Conservation (phyloP, 345 rosid species). For the Dipteronia dyeriana region DNA sequence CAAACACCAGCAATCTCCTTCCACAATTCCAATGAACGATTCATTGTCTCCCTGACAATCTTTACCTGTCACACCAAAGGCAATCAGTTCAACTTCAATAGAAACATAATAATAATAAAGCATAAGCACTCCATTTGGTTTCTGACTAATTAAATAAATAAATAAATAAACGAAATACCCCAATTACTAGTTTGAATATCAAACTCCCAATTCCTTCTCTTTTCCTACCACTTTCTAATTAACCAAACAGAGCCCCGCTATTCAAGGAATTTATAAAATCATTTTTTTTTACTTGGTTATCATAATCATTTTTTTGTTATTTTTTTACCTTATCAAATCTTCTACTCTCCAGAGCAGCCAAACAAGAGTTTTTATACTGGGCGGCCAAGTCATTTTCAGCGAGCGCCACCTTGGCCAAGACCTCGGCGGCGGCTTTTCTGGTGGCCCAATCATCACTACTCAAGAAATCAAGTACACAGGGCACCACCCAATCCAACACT, state of each 20-base stretch:
- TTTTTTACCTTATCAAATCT: constrained; percentile 80
- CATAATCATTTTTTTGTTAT: background rate
- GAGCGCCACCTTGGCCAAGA: constrained; percentile 63
- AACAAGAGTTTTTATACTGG: constrained; percentile 48
- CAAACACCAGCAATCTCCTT: constrained; percentile 56
- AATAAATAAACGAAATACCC: background rate
- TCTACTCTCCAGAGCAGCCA: constrained; percentile 56
- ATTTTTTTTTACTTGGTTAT: background rate
- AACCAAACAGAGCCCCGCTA: background rate
- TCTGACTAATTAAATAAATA: background rate
- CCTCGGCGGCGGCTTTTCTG: constrained; percentile 90
- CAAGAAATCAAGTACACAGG: constrained; percentile 59
- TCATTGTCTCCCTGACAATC: constrained; percentile 89
- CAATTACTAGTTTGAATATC: background rate
- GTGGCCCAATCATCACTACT: constrained; percentile 81
- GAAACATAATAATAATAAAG: background rate
- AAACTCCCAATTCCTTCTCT: background rate
- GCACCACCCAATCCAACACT: constrained; percentile 67
- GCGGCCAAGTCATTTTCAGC: constrained; percentile 62
- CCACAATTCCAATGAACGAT: constrained; percentile 72
- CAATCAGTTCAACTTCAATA: constrained; percentile 5
- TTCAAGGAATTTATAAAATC: background rate
- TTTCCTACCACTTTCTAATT: constrained; percentile 12
- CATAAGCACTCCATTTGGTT: background rate
- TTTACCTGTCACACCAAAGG: constrained; percentile 55